Conservation (phyloP, 2,329 filamentous ascomycete species). For the Chaetomium olivaceum region DNA sequence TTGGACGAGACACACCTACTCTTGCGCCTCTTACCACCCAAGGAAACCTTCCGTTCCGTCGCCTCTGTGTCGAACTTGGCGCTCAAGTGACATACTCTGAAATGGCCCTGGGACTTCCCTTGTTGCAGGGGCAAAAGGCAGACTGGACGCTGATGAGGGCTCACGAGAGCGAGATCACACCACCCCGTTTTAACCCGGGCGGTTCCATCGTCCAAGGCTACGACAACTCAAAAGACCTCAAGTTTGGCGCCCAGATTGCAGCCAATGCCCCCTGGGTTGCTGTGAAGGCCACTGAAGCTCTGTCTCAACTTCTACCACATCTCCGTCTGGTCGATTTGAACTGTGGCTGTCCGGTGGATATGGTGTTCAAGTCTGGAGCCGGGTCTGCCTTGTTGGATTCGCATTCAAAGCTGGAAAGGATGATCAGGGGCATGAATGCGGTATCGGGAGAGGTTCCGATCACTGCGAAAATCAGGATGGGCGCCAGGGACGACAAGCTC, state of each 20-base stretch:
- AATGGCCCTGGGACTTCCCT: conserved; percentile 90
- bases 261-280: conserved; percentile 90
- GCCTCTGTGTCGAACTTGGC: conserved; percentile 84
- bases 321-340: conserved; percentile 93
- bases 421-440: conserved; percentile 92
- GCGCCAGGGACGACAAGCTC: conserved; percentile 76
- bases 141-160: conserved; percentile 97
- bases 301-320: conserved; percentile 75
- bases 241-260: conserved; percentile 90
- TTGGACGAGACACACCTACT: conserved; percentile 87
- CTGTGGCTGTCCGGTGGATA: conserved; percentile 95
- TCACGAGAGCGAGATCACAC: conserved; percentile 76
- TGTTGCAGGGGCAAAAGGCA: conserved; percentile 84
- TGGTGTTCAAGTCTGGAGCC: conserved; percentile 83
- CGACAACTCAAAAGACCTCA: conserved; percentile 78
- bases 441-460: conserved; percentile 90
- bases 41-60: conserved; percentile 91
- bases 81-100: conserved; percentile 95
- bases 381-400: conserved; percentile 91
- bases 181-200: conserved; percentile 66
- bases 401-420: conserved; percentile 86
- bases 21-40: conserved; percentile 96
- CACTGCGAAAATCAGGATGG: conserved; percentile 92
- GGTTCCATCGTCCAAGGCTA: conserved; percentile 68
- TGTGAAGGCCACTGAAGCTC: conserved; percentile 80